Percentiles rank a stretch among this genome's conserved stretches.
Evolutionary conservation across 1,284 basidiomycete species (phyloP).

Genomic region (Cystobasidium sp.): DNA sequence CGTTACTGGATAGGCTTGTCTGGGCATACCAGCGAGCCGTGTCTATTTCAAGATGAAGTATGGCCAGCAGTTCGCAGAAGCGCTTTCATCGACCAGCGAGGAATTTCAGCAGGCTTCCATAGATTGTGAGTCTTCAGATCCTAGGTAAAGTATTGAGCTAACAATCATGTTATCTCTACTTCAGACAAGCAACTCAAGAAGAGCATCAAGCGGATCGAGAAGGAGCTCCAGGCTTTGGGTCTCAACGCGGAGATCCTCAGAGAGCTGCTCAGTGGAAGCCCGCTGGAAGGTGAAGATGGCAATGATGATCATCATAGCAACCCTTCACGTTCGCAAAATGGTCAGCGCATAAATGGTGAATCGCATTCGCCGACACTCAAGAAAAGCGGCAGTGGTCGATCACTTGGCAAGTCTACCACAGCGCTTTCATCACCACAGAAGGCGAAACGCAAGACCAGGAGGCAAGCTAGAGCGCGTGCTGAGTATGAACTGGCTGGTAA

Average conservation of each 20-base stretch:
- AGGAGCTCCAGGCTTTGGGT: slow-evolving; percentile 78
- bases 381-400: slow-evolving; percentile 21
- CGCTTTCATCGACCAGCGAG: slow-evolving; percentile 27
- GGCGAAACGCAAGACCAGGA: slow-evolving; percentile 48
- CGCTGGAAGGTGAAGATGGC: slow-evolving; percentile 1
- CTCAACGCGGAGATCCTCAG: slow-evolving; percentile 68
- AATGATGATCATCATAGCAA: not conserved
- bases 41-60: slow-evolving; percentile 37
- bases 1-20: not conserved
- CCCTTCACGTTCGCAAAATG: not conserved
- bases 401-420: slow-evolving; percentile 8
- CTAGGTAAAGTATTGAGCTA: not conserved
- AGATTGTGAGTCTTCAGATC: slow-evolving; percentile 25
- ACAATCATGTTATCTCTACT: not conserved
- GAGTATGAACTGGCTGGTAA: slow-evolving; percentile 57
- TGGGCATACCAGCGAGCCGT: not conserved
- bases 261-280: slow-evolving; percentile 57
- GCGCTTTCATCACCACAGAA: not conserved
- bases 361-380: not conserved
- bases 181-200: slow-evolving; percentile 75
- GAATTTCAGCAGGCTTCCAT: slow-evolving; percentile 39
- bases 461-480: slow-evolving; percentile 51
- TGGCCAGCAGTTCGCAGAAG: slow-evolving; percentile 38
- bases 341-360: too few species aligned
- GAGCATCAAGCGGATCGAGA: slow-evolving; percentile 82